These are phyloP conservation scores for Sugiyamaella japonica DNA, from an alignment of 1,139 yeast species.

Conservation along the genomic window DNA sequence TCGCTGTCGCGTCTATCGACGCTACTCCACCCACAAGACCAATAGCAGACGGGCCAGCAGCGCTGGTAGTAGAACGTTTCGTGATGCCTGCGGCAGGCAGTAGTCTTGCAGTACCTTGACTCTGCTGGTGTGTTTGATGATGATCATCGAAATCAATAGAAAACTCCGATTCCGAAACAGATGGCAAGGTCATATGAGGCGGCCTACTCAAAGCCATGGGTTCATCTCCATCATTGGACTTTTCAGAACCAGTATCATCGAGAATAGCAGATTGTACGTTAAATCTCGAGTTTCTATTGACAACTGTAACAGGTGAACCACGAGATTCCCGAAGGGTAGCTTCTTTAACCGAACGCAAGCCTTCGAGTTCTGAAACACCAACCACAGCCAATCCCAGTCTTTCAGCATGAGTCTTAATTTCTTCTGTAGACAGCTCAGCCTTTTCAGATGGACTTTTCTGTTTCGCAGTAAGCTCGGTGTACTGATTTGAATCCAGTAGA, in stretches of 20 bases:
- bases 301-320: constrained; percentile 30
- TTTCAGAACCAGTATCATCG: constrained; percentile 24
- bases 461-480: constrained; percentile 7
- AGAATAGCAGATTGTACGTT: constrained; percentile 30
- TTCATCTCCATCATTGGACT: constrained; percentile 19
- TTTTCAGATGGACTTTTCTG: not conserved
- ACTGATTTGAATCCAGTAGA: constrained; percentile 19
- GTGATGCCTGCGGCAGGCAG: constrained; percentile 16
- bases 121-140: constrained; percentile 1
- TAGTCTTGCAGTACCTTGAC: not conserved
- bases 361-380: constrained; percentile 36
- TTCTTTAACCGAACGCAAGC: constrained; percentile 21
- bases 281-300: constrained; percentile 18
- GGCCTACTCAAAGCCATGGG: constrained; percentile 17
- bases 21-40: not conserved
- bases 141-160: not conserved
- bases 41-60: constrained; percentile 4
- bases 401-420: constrained; percentile 26
- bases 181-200: constrained; percentile 23
- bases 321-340: constrained; percentile 28
- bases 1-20: not conserved
- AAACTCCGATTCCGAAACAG: constrained; percentile 18
- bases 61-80: constrained; percentile 11
- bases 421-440: not conserved
- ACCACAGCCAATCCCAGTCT: constrained; percentile 46